Evolutionary conservation across 495 filamentous ascomycete genomes (phyloP).

Genomic region (Neurospora sp.): DNA sequence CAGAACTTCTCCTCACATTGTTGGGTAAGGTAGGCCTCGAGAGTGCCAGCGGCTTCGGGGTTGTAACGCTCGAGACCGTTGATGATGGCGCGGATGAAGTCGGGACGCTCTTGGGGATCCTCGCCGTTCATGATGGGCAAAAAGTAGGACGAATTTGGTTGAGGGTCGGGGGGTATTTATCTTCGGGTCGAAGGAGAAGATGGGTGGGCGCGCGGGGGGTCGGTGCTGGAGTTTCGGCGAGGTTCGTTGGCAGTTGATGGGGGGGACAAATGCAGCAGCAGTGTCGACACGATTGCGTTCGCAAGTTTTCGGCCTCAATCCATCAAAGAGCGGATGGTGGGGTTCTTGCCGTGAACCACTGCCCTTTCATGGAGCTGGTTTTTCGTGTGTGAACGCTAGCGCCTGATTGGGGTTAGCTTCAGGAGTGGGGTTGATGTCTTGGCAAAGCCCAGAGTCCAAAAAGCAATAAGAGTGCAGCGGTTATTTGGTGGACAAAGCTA

Average conservation of each 20-base stretch:
- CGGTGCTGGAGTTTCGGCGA: not conserved
- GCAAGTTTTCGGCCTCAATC: not conserved
- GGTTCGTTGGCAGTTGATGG: not conserved
- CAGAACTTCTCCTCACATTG: conserved; percentile 93
- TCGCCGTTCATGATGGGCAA: conserved; percentile 42
- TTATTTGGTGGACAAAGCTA: too few relatives aligned
- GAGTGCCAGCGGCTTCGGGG: conserved; percentile 84
- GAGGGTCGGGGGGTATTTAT: conserved; percentile 1
- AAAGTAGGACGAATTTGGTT: conserved; percentile 14
- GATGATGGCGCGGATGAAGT: conserved; percentile 83
- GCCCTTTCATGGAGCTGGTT: not conserved
- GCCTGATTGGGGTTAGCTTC: not conserved
- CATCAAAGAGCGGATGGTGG: not conserved
- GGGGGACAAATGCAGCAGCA: not conserved
- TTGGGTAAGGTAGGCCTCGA: conserved; percentile 89
- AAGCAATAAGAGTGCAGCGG: too few relatives aligned
- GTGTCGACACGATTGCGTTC: not conserved
- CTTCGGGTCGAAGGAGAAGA: conserved; percentile 1
- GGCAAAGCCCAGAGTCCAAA: not conserved
- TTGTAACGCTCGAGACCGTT: conserved; percentile 97
- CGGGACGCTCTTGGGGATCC: conserved; percentile 60
- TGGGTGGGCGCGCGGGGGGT: conserved; percentile 1
- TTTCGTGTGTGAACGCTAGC: conserved; percentile 4
- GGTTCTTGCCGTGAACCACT: not conserved
- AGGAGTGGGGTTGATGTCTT: not conserved